These are phyloP conservation scores for Chrysanthemum seticuspe DNA, from an alignment of 129 eudicot genomes.

Conservation along the genomic window DNA sequence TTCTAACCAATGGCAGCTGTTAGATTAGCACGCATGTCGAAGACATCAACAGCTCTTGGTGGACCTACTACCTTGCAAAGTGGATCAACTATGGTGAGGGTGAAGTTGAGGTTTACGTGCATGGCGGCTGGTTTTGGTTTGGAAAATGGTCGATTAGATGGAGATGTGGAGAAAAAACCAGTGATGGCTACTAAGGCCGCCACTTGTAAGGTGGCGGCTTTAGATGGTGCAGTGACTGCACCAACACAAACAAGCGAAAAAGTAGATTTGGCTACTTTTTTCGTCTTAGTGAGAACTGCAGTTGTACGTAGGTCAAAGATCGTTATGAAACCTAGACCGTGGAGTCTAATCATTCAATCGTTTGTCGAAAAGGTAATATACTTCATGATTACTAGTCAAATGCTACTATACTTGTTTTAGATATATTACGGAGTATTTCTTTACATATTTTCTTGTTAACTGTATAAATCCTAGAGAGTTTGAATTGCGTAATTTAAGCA, in stretches of 20 bases:
- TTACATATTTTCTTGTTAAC: neutral
- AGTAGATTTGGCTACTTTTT: conserved; percentile 31
- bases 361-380: conserved; percentile 53
- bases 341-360: conserved; percentile 49
- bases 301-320: conserved; percentile 20
- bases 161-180: conserved; percentile 32
- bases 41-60: conserved; percentile 11
- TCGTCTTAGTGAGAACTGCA: conserved; percentile 14
- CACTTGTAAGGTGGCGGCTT: conserved; percentile 8
- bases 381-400: neutral
- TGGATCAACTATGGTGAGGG: neutral
- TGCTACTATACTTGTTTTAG: neutral
- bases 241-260: conserved; percentile 31
- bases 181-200: conserved; percentile 21
- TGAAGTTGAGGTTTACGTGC: conserved; percentile 23
- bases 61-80: neutral
- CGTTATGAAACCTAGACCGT: conserved; percentile 30
- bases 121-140: conserved; percentile 28
- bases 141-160: conserved; percentile 18
- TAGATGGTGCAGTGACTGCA: conserved; percentile 13
- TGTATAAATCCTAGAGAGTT: neutral
- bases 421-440: neutral
- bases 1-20: conserved; percentile 35
- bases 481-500: conserved; percentile 13
- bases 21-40: conserved; percentile 31